Evolutionary conservation across 164 flowering plant genomes (phyloP).

Genomic region (Chimonanthus salicifolius): DNA sequence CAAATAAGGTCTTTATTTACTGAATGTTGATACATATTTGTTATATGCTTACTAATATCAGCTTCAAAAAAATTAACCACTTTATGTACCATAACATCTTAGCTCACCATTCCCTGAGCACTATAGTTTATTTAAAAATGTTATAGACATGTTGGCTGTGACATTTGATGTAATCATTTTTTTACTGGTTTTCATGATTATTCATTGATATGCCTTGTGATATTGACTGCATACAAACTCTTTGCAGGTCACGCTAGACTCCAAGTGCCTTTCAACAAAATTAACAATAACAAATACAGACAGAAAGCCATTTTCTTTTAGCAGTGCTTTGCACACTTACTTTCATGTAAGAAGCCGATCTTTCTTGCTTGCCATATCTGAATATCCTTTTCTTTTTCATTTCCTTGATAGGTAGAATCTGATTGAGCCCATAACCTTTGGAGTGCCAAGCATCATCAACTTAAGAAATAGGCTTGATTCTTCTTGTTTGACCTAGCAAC

Average conservation of each 20-base stretch:
- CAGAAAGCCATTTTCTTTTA: constrained; percentile 68
- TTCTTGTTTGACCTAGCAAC: background rate
- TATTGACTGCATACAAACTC: constrained; percentile 7
- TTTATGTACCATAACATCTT: background rate
- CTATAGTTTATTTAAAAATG: background rate
- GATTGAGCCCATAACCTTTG: background rate
- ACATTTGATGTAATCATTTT: background rate
- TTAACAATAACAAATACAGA: constrained; percentile 68
- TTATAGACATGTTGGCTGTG: background rate
- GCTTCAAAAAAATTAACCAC: background rate
- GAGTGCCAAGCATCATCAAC: background rate
- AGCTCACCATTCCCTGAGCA: background rate
- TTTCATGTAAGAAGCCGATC: constrained; percentile 57
- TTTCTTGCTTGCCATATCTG: background rate
- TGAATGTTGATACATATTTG: background rate
- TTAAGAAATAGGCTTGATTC: background rate
- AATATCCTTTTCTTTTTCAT: constrained; percentile 1
- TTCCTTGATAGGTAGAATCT: background rate
- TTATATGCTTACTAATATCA: background rate
- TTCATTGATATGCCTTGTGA: background rate
- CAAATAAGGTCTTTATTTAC: background rate
- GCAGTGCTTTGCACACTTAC: constrained; percentile 84
- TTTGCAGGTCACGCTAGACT: constrained; percentile 60
- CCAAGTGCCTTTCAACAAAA: constrained; percentile 77
- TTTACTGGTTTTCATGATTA: background rate